A percentile compares a stretch with the other conserved stretches of the same genome.
Evolutionary conservation across 2,329 filamentous ascomycete species (phyloP).

Genomic region (Clonostachys rosea): DNA sequence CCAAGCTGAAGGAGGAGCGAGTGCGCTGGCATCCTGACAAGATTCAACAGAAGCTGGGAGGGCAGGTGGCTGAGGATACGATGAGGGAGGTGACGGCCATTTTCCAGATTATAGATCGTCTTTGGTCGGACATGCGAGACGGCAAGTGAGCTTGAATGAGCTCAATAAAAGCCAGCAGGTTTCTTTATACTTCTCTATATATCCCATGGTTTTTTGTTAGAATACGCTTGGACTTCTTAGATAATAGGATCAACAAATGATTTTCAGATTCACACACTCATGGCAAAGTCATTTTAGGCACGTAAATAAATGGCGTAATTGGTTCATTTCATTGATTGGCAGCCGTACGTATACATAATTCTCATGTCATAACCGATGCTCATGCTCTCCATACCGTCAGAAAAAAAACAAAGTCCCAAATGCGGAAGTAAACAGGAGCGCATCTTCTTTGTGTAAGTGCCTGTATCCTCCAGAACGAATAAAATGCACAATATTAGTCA

Average conservation of each 20-base stretch:
- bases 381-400: neutral
- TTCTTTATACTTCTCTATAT: neutral
- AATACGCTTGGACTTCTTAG: neutral
- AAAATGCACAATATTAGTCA: too few species aligned
- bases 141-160: neutral
- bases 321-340: neutral
- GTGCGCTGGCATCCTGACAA: slow-evolving; percentile 98
- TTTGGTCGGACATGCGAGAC: slow-evolving; percentile 63
- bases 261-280: neutral
- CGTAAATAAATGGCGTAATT: neutral
- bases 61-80: slow-evolving; percentile 63
- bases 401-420: too few species aligned
- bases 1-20: slow-evolving; percentile 72
- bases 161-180: neutral
- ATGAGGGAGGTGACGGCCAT: slow-evolving; percentile 82
- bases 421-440: too few species aligned
- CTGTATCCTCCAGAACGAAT: too few species aligned
- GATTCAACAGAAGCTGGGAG: slow-evolving; percentile 83
- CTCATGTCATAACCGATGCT: neutral
- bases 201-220: neutral
- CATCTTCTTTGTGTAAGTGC: too few species aligned
- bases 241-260: neutral
- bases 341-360: neutral
- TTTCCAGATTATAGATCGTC: slow-evolving; percentile 81
- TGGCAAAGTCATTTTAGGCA: neutral